Evolutionary conservation across 2,329 filamentous ascomycete species (phyloP).

Genomic region (Alternaria ventricosa): DNA sequence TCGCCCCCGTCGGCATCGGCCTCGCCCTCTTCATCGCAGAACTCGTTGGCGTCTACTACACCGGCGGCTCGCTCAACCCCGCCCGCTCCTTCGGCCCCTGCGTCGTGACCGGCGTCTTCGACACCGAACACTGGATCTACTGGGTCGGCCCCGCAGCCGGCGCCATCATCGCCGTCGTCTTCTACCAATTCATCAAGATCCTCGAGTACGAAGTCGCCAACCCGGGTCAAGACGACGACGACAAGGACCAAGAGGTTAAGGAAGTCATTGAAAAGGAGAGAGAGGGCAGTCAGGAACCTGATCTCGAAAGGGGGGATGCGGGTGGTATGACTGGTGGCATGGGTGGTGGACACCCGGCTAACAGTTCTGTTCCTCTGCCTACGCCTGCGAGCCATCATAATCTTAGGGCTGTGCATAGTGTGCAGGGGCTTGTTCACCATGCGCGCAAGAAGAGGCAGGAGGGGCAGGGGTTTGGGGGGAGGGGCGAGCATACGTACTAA

Average conservation of each 20-base stretch:
- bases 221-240: constrained; percentile 44
- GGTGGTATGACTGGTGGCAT: not conserved
- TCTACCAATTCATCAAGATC: constrained; percentile 58
- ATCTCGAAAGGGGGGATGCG: not conserved
- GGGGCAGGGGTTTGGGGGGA: constrained; percentile 8
- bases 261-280: constrained; percentile 22
- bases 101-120: constrained; percentile 50
- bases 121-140: constrained; percentile 57
- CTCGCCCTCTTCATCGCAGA: constrained; percentile 70
- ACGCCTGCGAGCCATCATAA: not conserved
- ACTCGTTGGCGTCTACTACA: constrained; percentile 58
- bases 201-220: constrained; percentile 48
- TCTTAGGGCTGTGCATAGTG: not conserved
- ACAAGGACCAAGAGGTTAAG: constrained; percentile 29
- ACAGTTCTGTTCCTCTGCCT: not conserved
- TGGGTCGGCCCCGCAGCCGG: constrained; percentile 56
- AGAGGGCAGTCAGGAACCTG: constrained; percentile 6
- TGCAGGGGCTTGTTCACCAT: not conserved
- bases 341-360: not conserved
- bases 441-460: not conserved
- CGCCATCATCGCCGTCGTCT: constrained; percentile 55
- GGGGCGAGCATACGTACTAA: constrained; percentile 3
- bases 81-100: constrained; percentile 56
- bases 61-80: constrained; percentile 55
- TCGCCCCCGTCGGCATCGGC: constrained; percentile 76